Evolutionary conservation across 805 yeast species (phyloP), one percentile per base, ranked within the genome.

Genomic region (Saccharomycopsis amapae): DNA sequence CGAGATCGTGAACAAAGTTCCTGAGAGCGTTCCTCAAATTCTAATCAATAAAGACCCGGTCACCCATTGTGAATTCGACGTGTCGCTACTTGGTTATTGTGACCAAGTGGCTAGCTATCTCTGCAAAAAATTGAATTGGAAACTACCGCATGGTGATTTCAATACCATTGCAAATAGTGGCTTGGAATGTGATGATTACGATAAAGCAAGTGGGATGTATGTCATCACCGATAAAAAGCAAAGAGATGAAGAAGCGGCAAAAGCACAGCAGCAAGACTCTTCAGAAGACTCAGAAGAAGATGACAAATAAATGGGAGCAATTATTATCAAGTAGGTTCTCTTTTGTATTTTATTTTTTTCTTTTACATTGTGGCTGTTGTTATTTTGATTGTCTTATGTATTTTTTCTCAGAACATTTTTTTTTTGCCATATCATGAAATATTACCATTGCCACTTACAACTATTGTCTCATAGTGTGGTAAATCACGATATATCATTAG

Each of bases 71-170:
- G 85, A 81, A 55, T 88, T 88, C 61, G 96, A 88, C 60, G 73
- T 85, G 20, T 76, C 77, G 17, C 59, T 88, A 15, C 61, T 87
- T 20, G 96, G 96, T 1, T 75, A 72, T 53, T 85, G 96, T 62
- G 97, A 89, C 57, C 88, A 84, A 54, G 85, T 76, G 5, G 87
- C 85, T 4, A 74, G 81, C 23, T 76, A 76, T 59, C 65, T 88
- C 1, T 67, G 78, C 36, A 72, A 74, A 23, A 68, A 68, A 48
- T 62, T 83, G 34, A 69, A 70, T 4, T 81, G 89, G 89, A 63
- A 67, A 3, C 68, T 84, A 37, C 66, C 75, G 1, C 87, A 81
- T 56, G 58, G 66, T n/a, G 69, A 71, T 55, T 72, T 72, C 58
- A 60, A 64, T 4, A 54, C 59, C 32, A 64, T 69, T 4, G 40